Evolutionary conservation across 176 grass and related monocot species (phyloP).

Genomic region (Musa schizocarpa): DNA sequence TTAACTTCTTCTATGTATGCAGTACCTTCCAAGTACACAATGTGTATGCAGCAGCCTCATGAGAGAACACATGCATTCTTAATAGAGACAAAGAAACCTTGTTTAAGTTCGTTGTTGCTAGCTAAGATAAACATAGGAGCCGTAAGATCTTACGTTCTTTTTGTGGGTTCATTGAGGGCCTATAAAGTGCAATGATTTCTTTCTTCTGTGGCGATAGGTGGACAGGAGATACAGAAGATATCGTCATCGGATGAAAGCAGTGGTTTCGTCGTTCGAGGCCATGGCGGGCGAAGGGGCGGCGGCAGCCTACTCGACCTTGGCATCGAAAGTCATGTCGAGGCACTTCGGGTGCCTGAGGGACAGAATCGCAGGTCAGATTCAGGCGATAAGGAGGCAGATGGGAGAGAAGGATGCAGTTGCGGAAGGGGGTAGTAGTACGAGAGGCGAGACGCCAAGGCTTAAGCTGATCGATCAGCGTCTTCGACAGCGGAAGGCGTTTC

Average conservation of each 20-base stretch:
- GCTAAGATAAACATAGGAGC: no score
- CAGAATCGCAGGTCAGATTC: conserved; percentile 53
- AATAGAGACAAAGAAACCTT: no score
- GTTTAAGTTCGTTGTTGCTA: no score
- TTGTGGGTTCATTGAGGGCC: no score
- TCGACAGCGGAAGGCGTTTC: neutral
- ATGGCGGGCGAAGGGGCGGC: conserved; percentile 53
- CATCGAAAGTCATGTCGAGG: conserved; percentile 64
- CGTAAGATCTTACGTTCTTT: no score
- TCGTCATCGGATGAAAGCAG: conserved; percentile 58
- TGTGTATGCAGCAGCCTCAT: no score
- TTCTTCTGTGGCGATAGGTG: conserved; percentile 29
- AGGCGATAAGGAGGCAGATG: conserved; percentile 37
- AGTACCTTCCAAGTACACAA: no score
- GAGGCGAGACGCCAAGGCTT: conserved; percentile 18
- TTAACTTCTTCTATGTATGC: neutral
- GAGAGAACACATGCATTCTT: no score
- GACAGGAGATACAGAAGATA: conserved; percentile 72
- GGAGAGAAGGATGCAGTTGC: neutral
- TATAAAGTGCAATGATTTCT: no score
- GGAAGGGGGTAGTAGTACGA: neutral
- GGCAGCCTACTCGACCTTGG: conserved; percentile 52
- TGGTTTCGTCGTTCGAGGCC: conserved; percentile 60
- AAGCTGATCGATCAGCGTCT: conserved; percentile 5
- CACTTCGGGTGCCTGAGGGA: conserved; percentile 76